Percentiles rank a stretch among this genome's conserved stretches.
Evolutionary conservation across 805 yeast species (phyloP).

Genomic region (Candida chilensis): DNA sequence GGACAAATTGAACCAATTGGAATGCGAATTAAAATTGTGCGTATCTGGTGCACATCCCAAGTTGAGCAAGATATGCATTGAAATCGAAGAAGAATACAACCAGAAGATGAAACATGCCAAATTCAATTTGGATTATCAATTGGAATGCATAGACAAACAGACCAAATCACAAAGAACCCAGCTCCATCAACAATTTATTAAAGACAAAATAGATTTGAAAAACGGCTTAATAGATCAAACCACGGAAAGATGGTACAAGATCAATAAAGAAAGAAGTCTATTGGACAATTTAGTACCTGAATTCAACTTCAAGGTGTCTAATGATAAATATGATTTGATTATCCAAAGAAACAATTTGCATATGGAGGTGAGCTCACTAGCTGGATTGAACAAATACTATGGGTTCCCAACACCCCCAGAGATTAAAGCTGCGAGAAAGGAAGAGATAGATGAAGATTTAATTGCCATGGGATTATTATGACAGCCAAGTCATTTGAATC

Average conservation of each 20-base stretch:
- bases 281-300: conserved; percentile 60
- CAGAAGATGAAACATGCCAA: conserved; percentile 45
- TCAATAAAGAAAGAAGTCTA: conserved; percentile 79
- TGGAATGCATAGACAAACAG: conserved; percentile 71
- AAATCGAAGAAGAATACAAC: conserved; percentile 67
- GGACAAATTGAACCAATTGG: conserved; percentile 68
- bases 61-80: conserved; percentile 57
- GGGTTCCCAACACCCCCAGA: conserved; percentile 80
- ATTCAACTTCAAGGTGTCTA: conserved; percentile 25
- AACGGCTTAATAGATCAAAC: conserved; percentile 57
- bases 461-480: conserved; percentile 42
- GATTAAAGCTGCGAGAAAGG: conserved; percentile 51
- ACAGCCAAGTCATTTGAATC: no score
- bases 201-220: conserved; percentile 59
- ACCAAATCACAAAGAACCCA: conserved; percentile 72
- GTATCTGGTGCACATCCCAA: conserved; percentile 90
- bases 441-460: conserved; percentile 72
- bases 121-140: conserved; percentile 42
- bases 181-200: conserved; percentile 76
- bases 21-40: conserved; percentile 82
- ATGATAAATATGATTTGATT: conserved; percentile 35
- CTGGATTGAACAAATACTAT: conserved; percentile 56
- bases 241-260: conserved; percentile 85
- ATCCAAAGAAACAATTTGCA: conserved; percentile 57
- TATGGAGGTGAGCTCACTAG: conserved; percentile 60